Evolutionary conservation across 1,284 basidiomycete genomes (phyloP).

Genomic region (Vanrija humicola): DNA sequence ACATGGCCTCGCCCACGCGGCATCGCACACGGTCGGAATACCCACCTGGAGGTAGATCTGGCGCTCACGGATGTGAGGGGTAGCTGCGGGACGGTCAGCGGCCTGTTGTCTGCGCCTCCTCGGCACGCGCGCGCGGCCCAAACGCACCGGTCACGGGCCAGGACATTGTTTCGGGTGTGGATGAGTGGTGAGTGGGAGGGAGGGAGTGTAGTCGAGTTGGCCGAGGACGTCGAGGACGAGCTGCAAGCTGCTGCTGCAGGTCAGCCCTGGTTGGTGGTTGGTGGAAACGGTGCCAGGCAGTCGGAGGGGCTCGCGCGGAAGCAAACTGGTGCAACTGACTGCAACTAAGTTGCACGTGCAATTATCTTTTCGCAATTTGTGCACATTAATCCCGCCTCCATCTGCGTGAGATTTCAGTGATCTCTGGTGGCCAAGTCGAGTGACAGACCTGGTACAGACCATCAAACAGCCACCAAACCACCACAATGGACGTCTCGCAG

Average conservation of each 20-base stretch:
- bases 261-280: not conserved
- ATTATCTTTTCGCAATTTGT: not conserved
- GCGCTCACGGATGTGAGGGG: constrained; percentile 38
- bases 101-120: no score
- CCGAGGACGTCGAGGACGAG: not conserved
- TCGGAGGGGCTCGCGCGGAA: not conserved
- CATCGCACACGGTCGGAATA: not conserved
- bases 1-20: not conserved
- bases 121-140: no score
- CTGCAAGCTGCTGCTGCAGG: not conserved
- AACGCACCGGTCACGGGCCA: constrained; percentile 39
- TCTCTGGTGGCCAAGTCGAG: not conserved
- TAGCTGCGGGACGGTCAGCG: constrained; percentile 14
- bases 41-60: constrained; percentile 45
- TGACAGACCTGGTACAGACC: not conserved
- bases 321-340: no score
- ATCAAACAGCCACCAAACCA: not conserved
- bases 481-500: constrained; percentile 43
- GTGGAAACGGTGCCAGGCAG: not conserved
- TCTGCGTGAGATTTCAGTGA: not conserved
- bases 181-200: constrained; percentile 17
- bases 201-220: not conserved
- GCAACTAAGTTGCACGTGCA: no score
- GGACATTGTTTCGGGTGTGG: constrained; percentile 21
- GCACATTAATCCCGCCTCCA: constrained; percentile 9